phyloP scores from a whole-genome alignment of 495 filamentous ascomycete species.

The Penicillium pulvis region DNA sequence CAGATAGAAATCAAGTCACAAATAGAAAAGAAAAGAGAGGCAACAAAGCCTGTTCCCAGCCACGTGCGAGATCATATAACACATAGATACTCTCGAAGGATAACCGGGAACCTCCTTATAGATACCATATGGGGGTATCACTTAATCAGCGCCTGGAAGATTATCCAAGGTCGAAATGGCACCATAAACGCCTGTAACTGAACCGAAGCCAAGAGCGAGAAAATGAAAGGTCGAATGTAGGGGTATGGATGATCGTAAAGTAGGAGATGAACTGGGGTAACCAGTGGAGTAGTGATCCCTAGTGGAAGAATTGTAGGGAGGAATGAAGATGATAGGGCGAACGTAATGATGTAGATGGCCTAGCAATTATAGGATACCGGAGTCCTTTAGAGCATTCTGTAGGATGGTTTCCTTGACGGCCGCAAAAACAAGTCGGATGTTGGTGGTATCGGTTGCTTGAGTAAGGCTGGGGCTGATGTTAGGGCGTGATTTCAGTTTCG shows the following conservation, averaged over 20 bases:
- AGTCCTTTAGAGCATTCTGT: conserved; percentile 97
- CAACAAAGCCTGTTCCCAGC: not conserved
- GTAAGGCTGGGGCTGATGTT: conserved; percentile 65
- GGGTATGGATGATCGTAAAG: conserved; percentile 25
- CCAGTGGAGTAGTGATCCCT: conserved; percentile 3
- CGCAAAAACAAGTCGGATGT: conserved; percentile 96
- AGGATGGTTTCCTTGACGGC: conserved; percentile 98
- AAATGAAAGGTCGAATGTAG: conserved; percentile 16
- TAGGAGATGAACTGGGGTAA: conserved; percentile 2
- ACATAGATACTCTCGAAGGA: conserved; percentile 7
- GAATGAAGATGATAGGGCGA: conserved; percentile 5
- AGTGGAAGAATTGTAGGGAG: conserved; percentile 13
- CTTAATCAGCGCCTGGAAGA: conserved; percentile 37
- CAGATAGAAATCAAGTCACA: not conserved
- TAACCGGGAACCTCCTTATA: conserved; percentile 14
- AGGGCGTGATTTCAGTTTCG: conserved; percentile 1
- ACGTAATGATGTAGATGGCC: not conserved
- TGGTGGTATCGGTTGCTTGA: conserved; percentile 97
- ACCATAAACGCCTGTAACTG: conserved; percentile 41
- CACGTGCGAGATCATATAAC: conserved; percentile 4
- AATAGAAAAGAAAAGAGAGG: conserved; percentile 2
- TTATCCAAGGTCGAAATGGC: conserved; percentile 27
- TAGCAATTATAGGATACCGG: conserved; percentile 75
- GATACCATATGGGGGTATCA: conserved; percentile 25
- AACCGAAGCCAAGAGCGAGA: conserved; percentile 28